Base-by-base conservation (phyloP, 1,284 basidiomycete genomes). In the Irpex lacteus region DNA sequence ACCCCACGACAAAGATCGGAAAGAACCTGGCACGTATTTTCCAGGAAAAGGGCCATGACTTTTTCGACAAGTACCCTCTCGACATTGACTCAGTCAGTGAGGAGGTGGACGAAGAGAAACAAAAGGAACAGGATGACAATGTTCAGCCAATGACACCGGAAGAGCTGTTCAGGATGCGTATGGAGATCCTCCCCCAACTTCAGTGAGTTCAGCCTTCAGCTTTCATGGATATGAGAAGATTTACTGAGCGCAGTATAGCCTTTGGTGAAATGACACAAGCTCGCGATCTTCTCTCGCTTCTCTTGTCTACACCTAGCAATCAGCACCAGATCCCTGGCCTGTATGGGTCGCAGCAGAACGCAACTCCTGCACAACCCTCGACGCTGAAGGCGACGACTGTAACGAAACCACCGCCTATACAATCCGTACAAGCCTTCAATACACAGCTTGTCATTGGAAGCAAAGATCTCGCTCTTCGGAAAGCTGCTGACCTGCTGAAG, bases 201-300 rank as follows among this genome's bases (percentile, higher is more conserved):
- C 85, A 85, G 91, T 93, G 72, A 77, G 85, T 77, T 62, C 59
- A 19, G 4, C 44, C 11, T n/a, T 61, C 52, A 32, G 49, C 15
- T 15, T 13, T 19, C 7, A 32, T 18, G 11, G 44, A 36, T 32
- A 58, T 59, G 61, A 18, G 66, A 66, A 62, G 65, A 69, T 69
- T 66, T 62, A 70, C 66, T 73, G 61, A 75, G 57, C 62, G 21
- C 68, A 93, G 91, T 66, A 83, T 87, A 65, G 89, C 91, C 13
- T 75, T 86, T 54, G 90, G 90, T 68, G 92, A 94, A 76, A 90
- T 93, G 84, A 82, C 83, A 5, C 87, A 89, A 64, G 90, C 90
- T 11, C 84, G 83, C 68, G 89, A 92, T 66, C 77, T 94, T 34
- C 75, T 94, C 32, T 77, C 76, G 26, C 72, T 84, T 32, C 78